These are phyloP conservation scores for Diaporthe batatas DNA, from an alignment of 2,329 filamentous ascomycete genomes.

Conservation along the genomic window DNA sequence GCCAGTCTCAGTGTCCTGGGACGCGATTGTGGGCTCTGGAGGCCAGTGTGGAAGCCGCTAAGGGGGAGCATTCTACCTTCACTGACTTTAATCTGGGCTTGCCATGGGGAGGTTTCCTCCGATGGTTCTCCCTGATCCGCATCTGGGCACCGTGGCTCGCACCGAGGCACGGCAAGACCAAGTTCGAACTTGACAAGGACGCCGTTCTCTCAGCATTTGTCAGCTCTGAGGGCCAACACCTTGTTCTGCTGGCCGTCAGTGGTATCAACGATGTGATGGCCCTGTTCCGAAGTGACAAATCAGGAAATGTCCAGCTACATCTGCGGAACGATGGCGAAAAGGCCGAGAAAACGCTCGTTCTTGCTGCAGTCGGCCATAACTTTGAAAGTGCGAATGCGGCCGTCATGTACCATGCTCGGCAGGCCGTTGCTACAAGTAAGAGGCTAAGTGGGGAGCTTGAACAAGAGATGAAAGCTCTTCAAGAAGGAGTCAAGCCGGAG, in stretches of 20 bases:
- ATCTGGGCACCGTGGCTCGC: constrained; percentile 88
- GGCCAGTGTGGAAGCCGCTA: constrained; percentile 67
- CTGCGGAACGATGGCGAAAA: constrained; percentile 77
- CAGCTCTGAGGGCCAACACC: constrained; percentile 75
- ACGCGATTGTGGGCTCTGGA: constrained; percentile 80
- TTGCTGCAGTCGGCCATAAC: constrained; percentile 78
- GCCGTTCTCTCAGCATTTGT: constrained; percentile 85
- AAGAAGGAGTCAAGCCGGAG: constrained; percentile 65
- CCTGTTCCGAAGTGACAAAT: constrained; percentile 73
- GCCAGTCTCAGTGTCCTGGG: constrained; percentile 74
- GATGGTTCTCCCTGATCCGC: constrained; percentile 86
- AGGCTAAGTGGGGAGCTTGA: constrained; percentile 57
- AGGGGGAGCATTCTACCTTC: constrained; percentile 69
- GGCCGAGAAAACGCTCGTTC: constrained; percentile 68
- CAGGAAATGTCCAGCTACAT: constrained; percentile 77
- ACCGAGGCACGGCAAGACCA: constrained; percentile 81
- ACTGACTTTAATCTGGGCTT: constrained; percentile 71
- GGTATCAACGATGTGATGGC: constrained; percentile 79
- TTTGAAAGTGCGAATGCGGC: constrained; percentile 84
- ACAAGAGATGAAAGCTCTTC: constrained; percentile 60
- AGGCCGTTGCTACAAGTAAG: constrained; percentile 65
- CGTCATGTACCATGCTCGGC: constrained; percentile 89
- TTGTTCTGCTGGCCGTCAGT: constrained; percentile 84
- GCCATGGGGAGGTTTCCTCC: constrained; percentile 69
- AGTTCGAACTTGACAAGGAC: constrained; percentile 80